Evolutionary conservation across 1,139 yeast species (phyloP).

Genomic region (Zhuliangozyma parablackwelliae): DNA sequence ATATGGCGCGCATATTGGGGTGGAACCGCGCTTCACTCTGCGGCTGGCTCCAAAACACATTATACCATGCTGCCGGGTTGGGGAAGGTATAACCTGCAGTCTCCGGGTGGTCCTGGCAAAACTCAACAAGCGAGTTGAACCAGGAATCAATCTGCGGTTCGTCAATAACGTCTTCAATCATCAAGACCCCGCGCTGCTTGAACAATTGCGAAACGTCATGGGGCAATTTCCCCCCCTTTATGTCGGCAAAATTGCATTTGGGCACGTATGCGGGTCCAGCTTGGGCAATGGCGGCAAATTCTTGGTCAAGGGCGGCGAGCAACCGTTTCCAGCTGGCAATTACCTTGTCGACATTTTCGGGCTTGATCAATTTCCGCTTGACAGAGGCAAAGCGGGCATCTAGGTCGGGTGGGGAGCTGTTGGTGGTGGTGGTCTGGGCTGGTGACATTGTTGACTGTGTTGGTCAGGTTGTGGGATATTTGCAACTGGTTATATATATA

Average conservation of each 20-base stretch:
- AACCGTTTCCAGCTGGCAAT: conserved; percentile 20
- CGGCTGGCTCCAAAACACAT: conserved; percentile 39
- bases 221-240: conserved; percentile 12
- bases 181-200: conserved; percentile 15
- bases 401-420: conserved; percentile 8
- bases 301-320: conserved; percentile 14
- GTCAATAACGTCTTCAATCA: conserved; percentile 19
- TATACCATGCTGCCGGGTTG: conserved; percentile 25
- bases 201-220: conserved; percentile 9
- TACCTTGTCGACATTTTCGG: conserved; percentile 17
- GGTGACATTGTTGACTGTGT: conserved; percentile 5
- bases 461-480: background rate
- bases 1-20: conserved; percentile 27
- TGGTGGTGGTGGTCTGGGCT: background rate
- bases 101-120: conserved; percentile 23
- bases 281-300: conserved; percentile 11
- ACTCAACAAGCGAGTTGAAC: conserved; percentile 16
- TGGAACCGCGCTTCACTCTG: conserved; percentile 41
- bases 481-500: background rate
- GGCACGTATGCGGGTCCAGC: conserved; percentile 16
- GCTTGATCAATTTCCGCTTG: conserved; percentile 16
- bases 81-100: conserved; percentile 28
- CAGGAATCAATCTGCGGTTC: conserved; percentile 13
- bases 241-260: conserved; percentile 13
- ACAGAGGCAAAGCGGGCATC: conserved; percentile 11